phyloP scores from a whole-genome alignment of 2,329 filamentous ascomycete species.

The Phoma sp. region DNA sequence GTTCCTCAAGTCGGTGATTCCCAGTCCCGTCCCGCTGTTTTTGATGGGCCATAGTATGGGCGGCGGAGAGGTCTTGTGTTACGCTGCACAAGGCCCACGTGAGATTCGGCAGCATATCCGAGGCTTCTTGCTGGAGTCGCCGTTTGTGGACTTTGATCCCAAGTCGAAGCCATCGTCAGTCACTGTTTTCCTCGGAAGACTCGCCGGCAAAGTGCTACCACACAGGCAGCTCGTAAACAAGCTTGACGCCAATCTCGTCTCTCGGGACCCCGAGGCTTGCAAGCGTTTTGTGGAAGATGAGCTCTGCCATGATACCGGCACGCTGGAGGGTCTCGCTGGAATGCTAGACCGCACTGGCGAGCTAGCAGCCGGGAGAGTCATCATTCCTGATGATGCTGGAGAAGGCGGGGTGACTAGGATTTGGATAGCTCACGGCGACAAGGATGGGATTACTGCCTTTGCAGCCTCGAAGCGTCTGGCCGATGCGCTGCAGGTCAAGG shows the following conservation, averaged over 20 bases:
- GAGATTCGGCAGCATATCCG: constrained; percentile 67
- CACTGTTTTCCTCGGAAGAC: constrained; percentile 69
- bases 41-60: constrained; percentile 93
- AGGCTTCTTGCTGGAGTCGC: constrained; percentile 79
- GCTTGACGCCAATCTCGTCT: constrained; percentile 70
- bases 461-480: constrained; percentile 70
- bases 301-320: constrained; percentile 83
- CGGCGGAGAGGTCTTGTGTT: constrained; percentile 76
- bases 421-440: constrained; percentile 79
- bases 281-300: constrained; percentile 69
- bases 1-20: constrained; percentile 70
- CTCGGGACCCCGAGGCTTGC: constrained; percentile 70
- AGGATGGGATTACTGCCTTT: constrained; percentile 73
- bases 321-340: constrained; percentile 78
- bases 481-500: constrained; percentile 63
- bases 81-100: constrained; percentile 55
- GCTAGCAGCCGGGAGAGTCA: constrained; percentile 65
- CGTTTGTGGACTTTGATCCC: constrained; percentile 77
- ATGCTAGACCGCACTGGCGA: constrained; percentile 76
- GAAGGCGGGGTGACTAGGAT: constrained; percentile 68
- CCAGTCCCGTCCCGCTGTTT: constrained; percentile 70
- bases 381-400: constrained; percentile 51
- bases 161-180: constrained; percentile 68
- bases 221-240: constrained; percentile 70
- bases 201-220: constrained; percentile 74